Evolutionary conservation across 148 eudicot species (phyloP).

Genomic region (Nyssa sinensis): DNA sequence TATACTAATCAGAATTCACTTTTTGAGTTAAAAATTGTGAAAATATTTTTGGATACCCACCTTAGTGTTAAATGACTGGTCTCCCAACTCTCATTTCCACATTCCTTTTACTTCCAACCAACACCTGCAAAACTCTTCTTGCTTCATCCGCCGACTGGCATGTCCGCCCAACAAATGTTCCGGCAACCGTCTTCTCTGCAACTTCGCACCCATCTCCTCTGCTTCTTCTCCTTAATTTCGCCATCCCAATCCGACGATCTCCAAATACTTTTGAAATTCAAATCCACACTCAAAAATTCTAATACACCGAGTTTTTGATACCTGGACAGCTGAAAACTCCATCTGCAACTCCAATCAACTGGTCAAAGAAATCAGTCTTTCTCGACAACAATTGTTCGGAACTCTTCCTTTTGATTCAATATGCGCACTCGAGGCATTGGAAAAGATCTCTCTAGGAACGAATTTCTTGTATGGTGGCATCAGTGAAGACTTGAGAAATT

Average conservation of each 20-base stretch:
- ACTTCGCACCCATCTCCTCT: constrained; percentile 5
- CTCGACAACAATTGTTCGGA: constrained; percentile 22
- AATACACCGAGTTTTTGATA: constrained; percentile 20
- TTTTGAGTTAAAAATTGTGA: too few species aligned
- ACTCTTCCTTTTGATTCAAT: constrained; percentile 25
- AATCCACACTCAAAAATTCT: constrained; percentile 13
- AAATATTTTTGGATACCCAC: neutral
- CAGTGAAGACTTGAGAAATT: constrained; percentile 22
- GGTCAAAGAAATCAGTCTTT: constrained; percentile 34
- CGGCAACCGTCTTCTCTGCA: constrained; percentile 1
- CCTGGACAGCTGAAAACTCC: constrained; percentile 24
- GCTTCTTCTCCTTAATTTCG: constrained; percentile 8
- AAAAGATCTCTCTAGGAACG: constrained; percentile 24
- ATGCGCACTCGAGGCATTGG: constrained; percentile 27
- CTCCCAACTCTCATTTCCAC: neutral
- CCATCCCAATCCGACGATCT: constrained; percentile 18
- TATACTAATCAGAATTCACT: too few species aligned
- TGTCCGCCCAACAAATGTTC: neutral
- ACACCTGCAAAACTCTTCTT: neutral
- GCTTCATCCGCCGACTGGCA: neutral
- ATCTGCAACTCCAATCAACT: constrained; percentile 11
- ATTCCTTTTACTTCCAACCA: neutral
- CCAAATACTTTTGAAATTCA: constrained; percentile 28
- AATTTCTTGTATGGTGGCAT: constrained; percentile 32
- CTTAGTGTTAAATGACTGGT: neutral